Evolutionary conservation across 257 asterid species (phyloP), one percentile per base, ranked within the genome.

Genomic region (Solanum habrochaites): DNA sequence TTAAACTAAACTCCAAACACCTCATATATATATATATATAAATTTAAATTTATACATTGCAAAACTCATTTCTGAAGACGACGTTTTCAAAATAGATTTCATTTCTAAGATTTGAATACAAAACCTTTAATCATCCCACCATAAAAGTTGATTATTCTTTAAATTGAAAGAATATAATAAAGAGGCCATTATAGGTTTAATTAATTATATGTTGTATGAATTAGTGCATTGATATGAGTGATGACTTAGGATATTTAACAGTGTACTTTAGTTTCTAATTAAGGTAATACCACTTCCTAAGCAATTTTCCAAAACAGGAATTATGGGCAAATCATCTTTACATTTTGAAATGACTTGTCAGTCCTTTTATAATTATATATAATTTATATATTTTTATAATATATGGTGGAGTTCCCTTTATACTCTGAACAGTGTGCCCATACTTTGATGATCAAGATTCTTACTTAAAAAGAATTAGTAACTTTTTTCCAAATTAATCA

Each of bases 331-430:
- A 49, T 81, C 67, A 52, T 80, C 60, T 66, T 40, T 67, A 42
- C 58, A 67, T 84, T 84, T 74, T 86, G 86, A 60, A 78, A 69
- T 87, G 92, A 89, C 83, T 32, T 87, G 85, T 87, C 85, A 69
- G 70, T 77, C 62, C 84, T n/a, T n/a, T 64, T 85, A 82, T 62
- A 16, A 16, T 31, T 18, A 56, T 40, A 83, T 37, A 32, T 32
- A 32, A 32, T 32, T 74, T 77, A 82, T 88, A 62, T 87, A 75
- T 85, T 15, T 31, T 70, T 70, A 70, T 70, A 29, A 86, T 84
- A 77, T 78, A 74, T 91, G 91, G 93, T 93, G 96, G 96, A 90
- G 86, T 84, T 88, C 80, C 91, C 93, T 94, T 91, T 94, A 90
- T 90, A 85, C 95, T 85, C 87, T 70, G 77, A 73, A 73, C 90